These are phyloP conservation scores for Rubia yunnanensis DNA, from an alignment of 257 asterid species.

Conservation along the genomic window DNA sequence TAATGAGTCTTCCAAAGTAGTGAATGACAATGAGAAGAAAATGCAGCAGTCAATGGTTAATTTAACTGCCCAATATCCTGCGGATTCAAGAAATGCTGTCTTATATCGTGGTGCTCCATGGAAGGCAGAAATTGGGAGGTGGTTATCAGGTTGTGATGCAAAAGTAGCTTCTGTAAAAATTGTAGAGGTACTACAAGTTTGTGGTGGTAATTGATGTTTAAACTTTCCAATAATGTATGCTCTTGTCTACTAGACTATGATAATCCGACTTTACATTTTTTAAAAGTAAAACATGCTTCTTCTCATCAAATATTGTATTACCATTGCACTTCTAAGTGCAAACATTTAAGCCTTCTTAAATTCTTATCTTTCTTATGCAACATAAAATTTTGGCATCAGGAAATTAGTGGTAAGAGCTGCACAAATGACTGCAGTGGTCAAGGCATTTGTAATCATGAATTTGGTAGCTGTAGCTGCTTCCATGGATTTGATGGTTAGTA, in stretches of 20 bases:
- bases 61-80: conserved; percentile 44
- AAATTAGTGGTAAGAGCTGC: conserved; percentile 81
- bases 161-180: conserved; percentile 36
- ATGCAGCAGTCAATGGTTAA: conserved; percentile 28
- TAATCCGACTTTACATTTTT: not conserved
- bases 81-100: conserved; percentile 64
- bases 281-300: not conserved
- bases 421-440: conserved; percentile 62
- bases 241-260: not conserved
- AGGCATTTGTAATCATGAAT: conserved; percentile 76
- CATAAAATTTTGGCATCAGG: conserved; percentile 35
- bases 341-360: not conserved
- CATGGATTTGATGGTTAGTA: conserved; percentile 85
- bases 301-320: not conserved
- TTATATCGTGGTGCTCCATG: conserved; percentile 79
- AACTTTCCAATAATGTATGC: not conserved
- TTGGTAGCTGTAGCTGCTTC: conserved; percentile 92
- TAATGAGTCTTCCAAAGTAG: conserved; percentile 23
- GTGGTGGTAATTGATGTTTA: not conserved
- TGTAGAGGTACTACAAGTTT: conserved; percentile 48
- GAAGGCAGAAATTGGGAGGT: conserved; percentile 79
- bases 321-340: not conserved
- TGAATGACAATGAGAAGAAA: conserved; percentile 13
- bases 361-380: conserved; percentile 12
- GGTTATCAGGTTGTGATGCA: conserved; percentile 77